Evolutionary conservation across 257 asterid genomes (phyloP), one percentile per base, ranked within the genome.

Genomic region (Nicotiana tabacum): DNA sequence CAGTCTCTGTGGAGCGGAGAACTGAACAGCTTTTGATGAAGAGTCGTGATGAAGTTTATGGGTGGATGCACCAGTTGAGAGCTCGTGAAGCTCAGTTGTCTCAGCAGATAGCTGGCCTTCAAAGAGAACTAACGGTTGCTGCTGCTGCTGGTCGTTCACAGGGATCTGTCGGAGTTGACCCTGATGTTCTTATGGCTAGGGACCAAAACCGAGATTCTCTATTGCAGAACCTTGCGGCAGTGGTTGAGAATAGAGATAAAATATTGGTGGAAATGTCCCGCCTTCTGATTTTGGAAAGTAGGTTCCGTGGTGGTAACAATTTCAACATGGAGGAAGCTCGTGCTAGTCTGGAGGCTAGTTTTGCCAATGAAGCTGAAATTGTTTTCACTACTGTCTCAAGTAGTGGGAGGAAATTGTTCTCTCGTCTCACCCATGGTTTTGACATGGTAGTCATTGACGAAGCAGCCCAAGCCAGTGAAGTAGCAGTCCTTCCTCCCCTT

Each of bases 401-500:
- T 86, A 96, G 99, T 87, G 99, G 99, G 61, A 97, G 99, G 33
- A 96, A 92, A 87, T 80, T 96, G 84, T 96, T 96, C 88, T 94
- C 98, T 83, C 95, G 99, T 46, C 92, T 96, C 60, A 90, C 97
- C 60, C 99, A 96, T 84, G 99, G 99, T 64, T 96, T 96, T 84
- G 99, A 96, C 90, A 96, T 96, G 99, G 99, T 96, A 83, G 99
- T 96, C 88, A 96, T 96, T 82, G 99, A 96, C 85, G 99, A 96
- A 90, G 99, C 99, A 33, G 99, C 99, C 35, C 99, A 96, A 85
- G 99, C 98, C 82, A 93, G 99, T 87, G 99, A 96, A 91, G 98
- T 94, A 39, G 99, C 90, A 8, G 88, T 94, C 11, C 92, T 96
- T 27, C 99, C 99, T 77, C 99, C 99, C 2, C 98, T 96, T 60